A percentile compares a stretch with the other conserved stretches of the same genome.
phyloP scores from a whole-genome alignment of 257 asterid genomes.

The Gentiana straminea region DNA sequence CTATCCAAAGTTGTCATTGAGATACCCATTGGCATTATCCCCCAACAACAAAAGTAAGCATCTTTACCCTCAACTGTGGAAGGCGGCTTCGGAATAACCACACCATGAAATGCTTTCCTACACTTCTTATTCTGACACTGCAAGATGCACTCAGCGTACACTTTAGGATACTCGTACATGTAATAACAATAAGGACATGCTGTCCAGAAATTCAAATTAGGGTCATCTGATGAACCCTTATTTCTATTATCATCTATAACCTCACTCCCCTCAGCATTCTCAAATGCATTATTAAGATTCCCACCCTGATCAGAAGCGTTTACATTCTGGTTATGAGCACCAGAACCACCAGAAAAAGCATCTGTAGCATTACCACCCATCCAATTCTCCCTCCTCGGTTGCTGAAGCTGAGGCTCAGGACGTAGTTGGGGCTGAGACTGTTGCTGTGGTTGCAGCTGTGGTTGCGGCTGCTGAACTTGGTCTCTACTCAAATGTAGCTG shows the following conservation, averaged over 20 bases:
- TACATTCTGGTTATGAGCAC: slow-evolving; percentile 15
- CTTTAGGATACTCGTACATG: slow-evolving; percentile 27
- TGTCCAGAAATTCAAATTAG: slow-evolving; percentile 42
- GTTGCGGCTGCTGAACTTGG: slow-evolving; percentile 2
- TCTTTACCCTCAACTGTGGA: slow-evolving; percentile 54
- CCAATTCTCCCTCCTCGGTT: no score
- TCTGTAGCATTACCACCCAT: background rate
- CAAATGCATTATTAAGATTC: slow-evolving; percentile 13
- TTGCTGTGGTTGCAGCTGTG: background rate
- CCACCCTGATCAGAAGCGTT: slow-evolving; percentile 20
- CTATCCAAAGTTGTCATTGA: slow-evolving; percentile 35
- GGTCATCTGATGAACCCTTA: slow-evolving; percentile 20
- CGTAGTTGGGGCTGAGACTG: background rate
- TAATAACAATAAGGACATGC: slow-evolving; percentile 76
- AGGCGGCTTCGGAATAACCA: slow-evolving; percentile 57
- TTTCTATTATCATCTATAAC: slow-evolving; percentile 18
- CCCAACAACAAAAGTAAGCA: slow-evolving; percentile 71
- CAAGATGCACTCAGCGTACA: slow-evolving; percentile 35
- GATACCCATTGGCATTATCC: slow-evolving; percentile 50
- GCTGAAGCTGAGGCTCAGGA: no score
- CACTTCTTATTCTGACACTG: slow-evolving; percentile 76
- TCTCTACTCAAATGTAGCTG: no score
- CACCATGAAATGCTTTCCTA: slow-evolving; percentile 71
- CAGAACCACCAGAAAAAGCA: slow-evolving; percentile 6
- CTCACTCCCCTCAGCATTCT: slow-evolving; percentile 15